A percentile compares a stretch with the other conserved stretches of the same genome.
Conservation (phyloP, 2,329 filamentous ascomycete genomes). For the Chaetomium sp. region DNA sequence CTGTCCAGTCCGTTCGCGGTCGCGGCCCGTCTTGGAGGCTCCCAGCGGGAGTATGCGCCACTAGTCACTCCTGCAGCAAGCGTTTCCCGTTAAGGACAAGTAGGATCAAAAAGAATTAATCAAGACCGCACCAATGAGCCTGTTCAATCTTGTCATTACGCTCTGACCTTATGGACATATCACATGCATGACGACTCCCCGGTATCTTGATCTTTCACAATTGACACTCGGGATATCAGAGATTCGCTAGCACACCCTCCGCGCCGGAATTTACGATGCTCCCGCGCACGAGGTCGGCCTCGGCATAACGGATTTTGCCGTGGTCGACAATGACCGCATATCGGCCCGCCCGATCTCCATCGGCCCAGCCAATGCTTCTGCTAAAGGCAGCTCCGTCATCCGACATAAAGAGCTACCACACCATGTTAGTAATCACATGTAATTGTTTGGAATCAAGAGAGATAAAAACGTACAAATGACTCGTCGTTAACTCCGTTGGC, state of each 20-base stretch:
- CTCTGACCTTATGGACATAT: no score
- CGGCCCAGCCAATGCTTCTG: constrained; percentile 69
- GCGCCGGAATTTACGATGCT: constrained; percentile 45
- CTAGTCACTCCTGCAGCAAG: no score
- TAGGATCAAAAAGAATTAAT: no score
- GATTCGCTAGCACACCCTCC: constrained; percentile 46
- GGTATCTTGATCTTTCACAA: no score
- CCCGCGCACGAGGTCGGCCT: constrained; percentile 55
- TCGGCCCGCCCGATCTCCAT: constrained; percentile 66
- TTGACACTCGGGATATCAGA: no score
- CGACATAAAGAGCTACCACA: constrained; percentile 64
- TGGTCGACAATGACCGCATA: constrained; percentile 79
- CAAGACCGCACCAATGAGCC: no score
- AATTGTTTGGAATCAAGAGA: neutral
- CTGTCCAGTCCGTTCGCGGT: no score
- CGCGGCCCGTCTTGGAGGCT: no score
- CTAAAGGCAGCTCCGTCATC: constrained; percentile 66
- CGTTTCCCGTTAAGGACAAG: no score
- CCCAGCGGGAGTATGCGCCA: no score
- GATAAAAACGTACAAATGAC: constrained; percentile 40
- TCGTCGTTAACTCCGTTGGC: constrained; percentile 72
- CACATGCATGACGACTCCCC: no score
- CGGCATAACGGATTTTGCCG: constrained; percentile 76
- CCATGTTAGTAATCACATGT: neutral
- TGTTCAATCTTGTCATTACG: no score